These are phyloP conservation scores for Vitis hybrid DNA, from an alignment of 177 flowering plant species.

Conservation along the genomic window DNA sequence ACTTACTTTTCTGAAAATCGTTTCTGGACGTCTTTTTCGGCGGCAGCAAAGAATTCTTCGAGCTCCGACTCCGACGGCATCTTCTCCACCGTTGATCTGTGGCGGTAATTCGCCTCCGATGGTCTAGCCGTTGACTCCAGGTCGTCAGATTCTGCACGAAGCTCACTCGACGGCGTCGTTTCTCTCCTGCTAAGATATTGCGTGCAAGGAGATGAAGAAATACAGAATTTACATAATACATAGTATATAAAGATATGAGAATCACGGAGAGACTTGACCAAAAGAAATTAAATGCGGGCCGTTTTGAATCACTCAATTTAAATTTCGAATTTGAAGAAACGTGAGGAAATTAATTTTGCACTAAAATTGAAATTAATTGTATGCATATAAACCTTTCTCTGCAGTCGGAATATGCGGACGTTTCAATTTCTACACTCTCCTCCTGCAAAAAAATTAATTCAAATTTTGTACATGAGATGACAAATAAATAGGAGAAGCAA, in stretches of 20 bases:
- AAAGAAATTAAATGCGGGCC: background rate
- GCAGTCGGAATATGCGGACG: conserved; percentile 26
- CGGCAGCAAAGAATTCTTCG: conserved; percentile 39
- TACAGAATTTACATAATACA: conserved; percentile 1
- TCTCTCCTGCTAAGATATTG: conserved; percentile 20
- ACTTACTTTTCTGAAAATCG: conserved; percentile 28
- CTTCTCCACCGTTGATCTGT: conserved; percentile 12
- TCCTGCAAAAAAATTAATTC: conserved; percentile 21
- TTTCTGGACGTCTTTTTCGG: conserved; percentile 24
- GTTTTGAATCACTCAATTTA: conserved; percentile 11
- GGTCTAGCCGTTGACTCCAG: conserved; percentile 22
- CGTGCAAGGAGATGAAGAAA: background rate
- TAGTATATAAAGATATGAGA: background rate
- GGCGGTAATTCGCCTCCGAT: conserved; percentile 7
- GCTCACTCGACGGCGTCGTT: conserved; percentile 20
- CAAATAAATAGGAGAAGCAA: conserved; percentile 7
- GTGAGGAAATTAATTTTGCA: conserved; percentile 2
- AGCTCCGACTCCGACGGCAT: conserved; percentile 32
- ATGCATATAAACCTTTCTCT: conserved; percentile 32
- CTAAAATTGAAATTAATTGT: background rate
- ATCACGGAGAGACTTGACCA: background rate
- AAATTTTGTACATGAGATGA: background rate
- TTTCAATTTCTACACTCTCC: conserved; percentile 24
- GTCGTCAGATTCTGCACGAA: conserved; percentile 15
- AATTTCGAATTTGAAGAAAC: conserved; percentile 28